A percentile compares a stretch with the other conserved stretches of the same genome.
These are phyloP conservation scores for Hypoxylon fragiforme DNA, from an alignment of 495 filamentous ascomycete species.

Conservation along the genomic window DNA sequence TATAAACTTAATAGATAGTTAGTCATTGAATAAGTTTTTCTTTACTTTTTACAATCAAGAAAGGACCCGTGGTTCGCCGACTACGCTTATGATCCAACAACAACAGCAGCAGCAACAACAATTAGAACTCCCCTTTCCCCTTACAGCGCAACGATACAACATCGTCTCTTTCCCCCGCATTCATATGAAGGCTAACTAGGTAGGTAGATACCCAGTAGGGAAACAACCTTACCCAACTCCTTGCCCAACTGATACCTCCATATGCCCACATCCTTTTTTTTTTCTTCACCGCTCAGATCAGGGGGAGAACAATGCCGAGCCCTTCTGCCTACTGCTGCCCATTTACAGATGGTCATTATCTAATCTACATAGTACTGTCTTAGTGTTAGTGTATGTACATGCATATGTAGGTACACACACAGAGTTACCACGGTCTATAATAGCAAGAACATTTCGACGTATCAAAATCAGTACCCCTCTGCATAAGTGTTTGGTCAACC, in stretches of 20 bases:
- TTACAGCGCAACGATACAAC: background rate
- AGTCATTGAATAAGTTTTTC: no score
- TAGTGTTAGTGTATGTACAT: no score
- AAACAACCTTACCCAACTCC: no score
- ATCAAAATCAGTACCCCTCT: constrained; percentile 19
- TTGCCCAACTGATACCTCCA: constrained; percentile 1
- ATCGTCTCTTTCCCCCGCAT: background rate
- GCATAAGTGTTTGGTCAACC: constrained; percentile 12
- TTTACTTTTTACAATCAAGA: no score
- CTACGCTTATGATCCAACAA: background rate
- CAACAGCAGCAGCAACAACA: background rate
- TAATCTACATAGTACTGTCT: constrained; percentile 3
- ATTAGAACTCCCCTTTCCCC: background rate
- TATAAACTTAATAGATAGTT: no score
- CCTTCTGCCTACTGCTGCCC: no score
- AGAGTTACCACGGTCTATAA: no score
- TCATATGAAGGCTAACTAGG: background rate
- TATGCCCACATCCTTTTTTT: background rate
- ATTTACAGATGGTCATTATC: constrained; percentile 4
- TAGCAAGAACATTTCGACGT: constrained; percentile 1
- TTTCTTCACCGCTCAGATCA: constrained; percentile 21
- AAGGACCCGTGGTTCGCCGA: background rate
- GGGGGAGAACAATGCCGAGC: constrained; percentile 14
- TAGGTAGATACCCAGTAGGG: no score
- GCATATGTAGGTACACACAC: no score